Conservation (phyloP, 2,329 filamentous ascomycete species). For the Tolypocladium paradoxum region DNA sequence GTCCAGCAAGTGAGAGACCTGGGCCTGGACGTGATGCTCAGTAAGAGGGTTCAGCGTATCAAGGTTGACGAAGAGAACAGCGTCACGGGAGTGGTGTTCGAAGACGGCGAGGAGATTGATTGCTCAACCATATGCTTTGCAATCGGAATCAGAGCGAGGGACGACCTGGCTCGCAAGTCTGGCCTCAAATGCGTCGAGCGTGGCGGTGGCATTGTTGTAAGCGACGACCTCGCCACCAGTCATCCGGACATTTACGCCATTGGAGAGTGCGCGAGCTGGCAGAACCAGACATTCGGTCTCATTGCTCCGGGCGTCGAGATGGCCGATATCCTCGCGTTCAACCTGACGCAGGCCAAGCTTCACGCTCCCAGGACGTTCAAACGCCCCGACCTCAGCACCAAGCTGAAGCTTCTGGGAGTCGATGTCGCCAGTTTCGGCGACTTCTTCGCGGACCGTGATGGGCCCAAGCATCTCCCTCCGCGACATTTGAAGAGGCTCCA, state of each 20-base stretch:
- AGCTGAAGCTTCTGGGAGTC: constrained; percentile 79
- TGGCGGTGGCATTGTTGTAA: constrained; percentile 66
- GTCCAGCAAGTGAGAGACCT: constrained; percentile 70
- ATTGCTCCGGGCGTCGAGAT: constrained; percentile 88
- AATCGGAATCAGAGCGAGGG: constrained; percentile 72
- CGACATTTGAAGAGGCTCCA: constrained; percentile 29
- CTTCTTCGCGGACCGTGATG: constrained; percentile 83
- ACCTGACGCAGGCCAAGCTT: constrained; percentile 71
- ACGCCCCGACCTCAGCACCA: constrained; percentile 79
- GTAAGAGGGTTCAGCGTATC: constrained; percentile 64
- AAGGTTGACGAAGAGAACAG: constrained; percentile 55
- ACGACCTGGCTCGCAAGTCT: constrained; percentile 60
- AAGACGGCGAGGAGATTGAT: constrained; percentile 66
- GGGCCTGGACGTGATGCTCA: constrained; percentile 70
- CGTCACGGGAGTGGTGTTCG: constrained; percentile 66
- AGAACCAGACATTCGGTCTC: constrained; percentile 75
- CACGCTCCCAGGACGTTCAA: constrained; percentile 64
- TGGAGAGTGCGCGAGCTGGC: constrained; percentile 85
- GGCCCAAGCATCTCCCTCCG: constrained; percentile 62
- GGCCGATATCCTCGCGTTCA: constrained; percentile 85
- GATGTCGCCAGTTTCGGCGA: constrained; percentile 91
- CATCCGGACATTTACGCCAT: constrained; percentile 69
- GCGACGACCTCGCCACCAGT: constrained; percentile 58
- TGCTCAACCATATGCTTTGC: constrained; percentile 83
- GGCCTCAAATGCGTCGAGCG: constrained; percentile 63